Percentiles rank a stretch among this genome's conserved stretches.
Conservation (phyloP, 225 moss, liverwort and hornwort species). For the Physcomitrium patens region DNA sequence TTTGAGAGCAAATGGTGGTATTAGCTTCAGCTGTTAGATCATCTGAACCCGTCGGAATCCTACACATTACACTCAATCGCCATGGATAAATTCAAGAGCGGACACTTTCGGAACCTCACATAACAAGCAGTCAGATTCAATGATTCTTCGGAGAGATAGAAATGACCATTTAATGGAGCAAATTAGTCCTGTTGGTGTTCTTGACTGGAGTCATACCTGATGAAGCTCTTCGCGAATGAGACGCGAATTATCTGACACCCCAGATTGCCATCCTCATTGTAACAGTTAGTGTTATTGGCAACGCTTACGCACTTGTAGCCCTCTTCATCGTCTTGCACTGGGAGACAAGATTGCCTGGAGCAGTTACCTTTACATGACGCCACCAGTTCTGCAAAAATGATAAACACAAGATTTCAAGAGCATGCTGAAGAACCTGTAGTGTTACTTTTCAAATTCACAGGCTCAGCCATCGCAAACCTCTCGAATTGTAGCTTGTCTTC, state of each 20-base stretch:
- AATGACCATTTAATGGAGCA: background rate
- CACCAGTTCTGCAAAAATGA: constrained; percentile 31
- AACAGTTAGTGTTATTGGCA: constrained; percentile 31
- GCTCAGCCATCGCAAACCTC: too few relatives aligned
- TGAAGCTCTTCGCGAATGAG: constrained; percentile 36
- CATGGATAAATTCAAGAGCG: background rate
- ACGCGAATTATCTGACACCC: constrained; percentile 36
- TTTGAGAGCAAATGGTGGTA: constrained; percentile 39
- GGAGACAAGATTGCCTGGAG: constrained; percentile 43
- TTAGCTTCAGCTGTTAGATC: constrained; percentile 32
- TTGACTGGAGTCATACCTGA: constrained; percentile 24
- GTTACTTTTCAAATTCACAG: too few relatives aligned
- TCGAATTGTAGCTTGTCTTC: too few relatives aligned
- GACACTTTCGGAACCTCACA: background rate
- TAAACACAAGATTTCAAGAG: background rate
- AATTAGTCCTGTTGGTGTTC: background rate
- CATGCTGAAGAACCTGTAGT: background rate
- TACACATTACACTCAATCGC: background rate
- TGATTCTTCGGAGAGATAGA: background rate
- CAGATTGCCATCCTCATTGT: constrained; percentile 16
- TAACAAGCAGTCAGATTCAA: background rate
- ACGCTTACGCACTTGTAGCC: constrained; percentile 34
- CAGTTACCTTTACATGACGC: constrained; percentile 41
- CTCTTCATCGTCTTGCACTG: constrained; percentile 29
- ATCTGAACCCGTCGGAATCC: constrained; percentile 25